Evolutionary conservation across 2,329 filamentous ascomycete species (phyloP).

Genomic region (Bipolaris oryzae): DNA sequence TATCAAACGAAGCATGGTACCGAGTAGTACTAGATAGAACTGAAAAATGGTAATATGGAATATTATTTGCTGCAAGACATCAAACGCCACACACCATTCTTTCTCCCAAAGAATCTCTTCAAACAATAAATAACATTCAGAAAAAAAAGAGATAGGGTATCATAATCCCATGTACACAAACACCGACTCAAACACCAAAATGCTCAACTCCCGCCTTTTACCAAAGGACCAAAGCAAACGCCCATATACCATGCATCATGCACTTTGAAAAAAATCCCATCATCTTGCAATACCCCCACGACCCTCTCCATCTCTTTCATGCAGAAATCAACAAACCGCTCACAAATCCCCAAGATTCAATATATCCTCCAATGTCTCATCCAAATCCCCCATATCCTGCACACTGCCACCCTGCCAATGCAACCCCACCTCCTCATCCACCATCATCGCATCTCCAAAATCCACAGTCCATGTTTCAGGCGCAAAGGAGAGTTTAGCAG

Average conservation of each 20-base stretch:
- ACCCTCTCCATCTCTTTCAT: too few species aligned
- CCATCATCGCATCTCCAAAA: conserved; percentile 32
- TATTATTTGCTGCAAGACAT: too few species aligned
- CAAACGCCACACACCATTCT: too few species aligned
- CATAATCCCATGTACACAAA: conserved; percentile 20
- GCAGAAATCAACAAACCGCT: not conserved
- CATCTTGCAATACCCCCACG: conserved; percentile 1
- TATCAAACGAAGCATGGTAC: too few species aligned
- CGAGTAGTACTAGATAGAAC: too few species aligned
- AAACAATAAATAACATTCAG: not conserved
- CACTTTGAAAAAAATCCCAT: too few species aligned
- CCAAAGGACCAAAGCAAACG: not conserved
- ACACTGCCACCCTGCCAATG: conserved; percentile 50
- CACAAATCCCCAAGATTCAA: conserved; percentile 36
- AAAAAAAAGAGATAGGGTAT: conserved; percentile 23
- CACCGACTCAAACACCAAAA: conserved; percentile 8
- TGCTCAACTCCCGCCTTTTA: not conserved
- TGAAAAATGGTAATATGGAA: too few species aligned
- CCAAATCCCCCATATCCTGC: conserved; percentile 35
- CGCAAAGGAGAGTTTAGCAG: conserved; percentile 1
- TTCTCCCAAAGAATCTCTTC: too few species aligned
- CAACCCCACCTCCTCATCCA: conserved; percentile 41
- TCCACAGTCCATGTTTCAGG: conserved; percentile 26
- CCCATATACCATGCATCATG: too few species aligned
- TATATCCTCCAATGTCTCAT: conserved; percentile 49